Evolutionary conservation across 2,329 filamentous ascomycete species (phyloP).

Genomic region (Chaetothyriales sp.): DNA sequence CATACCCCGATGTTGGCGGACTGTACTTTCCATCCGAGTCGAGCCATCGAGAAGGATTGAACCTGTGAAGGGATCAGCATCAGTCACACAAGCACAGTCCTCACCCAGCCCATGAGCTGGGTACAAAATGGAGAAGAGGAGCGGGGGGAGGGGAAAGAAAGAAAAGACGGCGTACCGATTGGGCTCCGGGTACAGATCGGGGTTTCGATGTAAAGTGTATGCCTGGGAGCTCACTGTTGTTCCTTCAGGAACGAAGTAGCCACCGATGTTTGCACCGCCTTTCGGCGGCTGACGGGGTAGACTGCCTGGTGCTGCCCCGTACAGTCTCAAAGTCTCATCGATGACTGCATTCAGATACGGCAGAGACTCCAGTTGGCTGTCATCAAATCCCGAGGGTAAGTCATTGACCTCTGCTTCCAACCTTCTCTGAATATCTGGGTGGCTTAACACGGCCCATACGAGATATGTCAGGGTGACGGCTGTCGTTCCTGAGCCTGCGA

Average conservation of each 20-base stretch:
- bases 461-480: conserved; percentile 36
- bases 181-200: conserved; percentile 34
- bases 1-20: background rate
- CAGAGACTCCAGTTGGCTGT: conserved; percentile 35
- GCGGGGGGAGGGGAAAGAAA: background rate
- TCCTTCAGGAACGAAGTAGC: conserved; percentile 35
- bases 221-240: conserved; percentile 37
- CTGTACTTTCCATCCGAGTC: background rate
- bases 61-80: background rate
- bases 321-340: conserved; percentile 43
- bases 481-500: conserved; percentile 40
- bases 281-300: conserved; percentile 38
- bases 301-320: conserved; percentile 41
- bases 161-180: conserved; percentile 20
- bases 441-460: conserved; percentile 23
- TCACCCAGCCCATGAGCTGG: no score
- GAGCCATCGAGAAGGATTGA: conserved; percentile 24
- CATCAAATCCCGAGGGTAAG: conserved; percentile 21
- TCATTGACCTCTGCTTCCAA: conserved; percentile 34
- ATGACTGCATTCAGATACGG: conserved; percentile 42
- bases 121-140: no score
- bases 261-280: conserved; percentile 28
- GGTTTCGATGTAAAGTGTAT: conserved; percentile 42
- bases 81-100: background rate
- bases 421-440: conserved; percentile 27